These are phyloP conservation scores for Tolypocladium pustulatum DNA, from an alignment of 2,329 filamentous ascomycete genomes.

Conservation along the genomic window DNA sequence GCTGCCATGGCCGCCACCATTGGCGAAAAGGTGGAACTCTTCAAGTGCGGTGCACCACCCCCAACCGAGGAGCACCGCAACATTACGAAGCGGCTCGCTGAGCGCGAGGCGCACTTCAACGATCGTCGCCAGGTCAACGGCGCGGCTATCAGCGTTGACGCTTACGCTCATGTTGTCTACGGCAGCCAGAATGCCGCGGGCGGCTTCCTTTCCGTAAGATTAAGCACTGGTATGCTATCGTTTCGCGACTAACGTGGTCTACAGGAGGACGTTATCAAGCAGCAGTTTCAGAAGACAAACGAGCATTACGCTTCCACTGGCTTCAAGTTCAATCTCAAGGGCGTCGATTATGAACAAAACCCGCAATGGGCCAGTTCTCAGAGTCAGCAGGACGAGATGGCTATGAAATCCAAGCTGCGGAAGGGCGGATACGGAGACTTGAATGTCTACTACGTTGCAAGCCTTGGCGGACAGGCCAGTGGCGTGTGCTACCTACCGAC, in stretches of 20 bases:
- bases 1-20: background rate
- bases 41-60: background rate
- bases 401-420: background rate
- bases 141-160: background rate
- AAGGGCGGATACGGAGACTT: background rate
- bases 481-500: background rate
- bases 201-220: background rate
- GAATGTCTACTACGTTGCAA: background rate
- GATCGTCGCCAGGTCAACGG: background rate
- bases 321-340: background rate
- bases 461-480: background rate
- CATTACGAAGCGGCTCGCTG: background rate
- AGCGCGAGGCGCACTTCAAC: background rate
- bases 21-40: background rate
- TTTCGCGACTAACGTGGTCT: background rate
- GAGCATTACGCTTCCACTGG: background rate
- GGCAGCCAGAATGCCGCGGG: background rate
- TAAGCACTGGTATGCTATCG: background rate
- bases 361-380: background rate
- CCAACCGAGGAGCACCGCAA: background rate
- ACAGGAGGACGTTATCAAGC: background rate
- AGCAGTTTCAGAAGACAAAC: background rate
- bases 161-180: background rate
- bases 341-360: background rate
- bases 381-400: background rate